phyloP scores from a whole-genome alignment of 805 yeast species.

The Nakazawaea wyomingensis region DNA sequence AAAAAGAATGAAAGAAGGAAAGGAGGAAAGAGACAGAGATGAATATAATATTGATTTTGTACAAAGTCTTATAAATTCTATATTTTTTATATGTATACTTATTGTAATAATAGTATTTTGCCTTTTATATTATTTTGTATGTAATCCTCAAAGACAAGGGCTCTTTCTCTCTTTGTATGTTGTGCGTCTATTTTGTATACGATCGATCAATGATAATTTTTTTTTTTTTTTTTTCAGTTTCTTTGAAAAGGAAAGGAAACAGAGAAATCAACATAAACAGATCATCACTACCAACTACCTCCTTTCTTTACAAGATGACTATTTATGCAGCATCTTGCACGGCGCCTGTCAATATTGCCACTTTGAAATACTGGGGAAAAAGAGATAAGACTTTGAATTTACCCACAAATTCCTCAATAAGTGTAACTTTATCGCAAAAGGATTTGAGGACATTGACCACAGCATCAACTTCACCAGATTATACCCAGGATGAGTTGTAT shows the following conservation, averaged over 20 bases:
- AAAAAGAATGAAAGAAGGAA: too few relatives aligned
- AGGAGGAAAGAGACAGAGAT: too few relatives aligned
- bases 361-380: slow-evolving; percentile 98
- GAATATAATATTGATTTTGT: too few relatives aligned
- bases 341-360: slow-evolving; percentile 97
- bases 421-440: slow-evolving; percentile 87
- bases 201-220: neutral
- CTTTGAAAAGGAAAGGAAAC: neutral
- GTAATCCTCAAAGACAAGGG: too few relatives aligned
- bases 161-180: neutral
- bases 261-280: neutral
- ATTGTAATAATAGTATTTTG: neutral
- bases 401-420: slow-evolving; percentile 94
- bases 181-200: neutral
- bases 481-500: slow-evolving; percentile 65
- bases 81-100: neutral
- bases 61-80: too few relatives aligned
- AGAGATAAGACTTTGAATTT: slow-evolving; percentile 82
- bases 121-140: too few relatives aligned
- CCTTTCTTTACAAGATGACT: too few relatives aligned
- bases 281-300: too few relatives aligned
- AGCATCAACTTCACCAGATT: slow-evolving; percentile 60
- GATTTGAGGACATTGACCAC: slow-evolving; percentile 91
- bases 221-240: neutral
- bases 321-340: slow-evolving; percentile 76